Percentiles rank a stretch among this genome's conserved stretches.
These are phyloP conservation scores for Monilinia fructigena DNA, from an alignment of 2,329 filamentous ascomycete species.

Conservation along the genomic window DNA sequence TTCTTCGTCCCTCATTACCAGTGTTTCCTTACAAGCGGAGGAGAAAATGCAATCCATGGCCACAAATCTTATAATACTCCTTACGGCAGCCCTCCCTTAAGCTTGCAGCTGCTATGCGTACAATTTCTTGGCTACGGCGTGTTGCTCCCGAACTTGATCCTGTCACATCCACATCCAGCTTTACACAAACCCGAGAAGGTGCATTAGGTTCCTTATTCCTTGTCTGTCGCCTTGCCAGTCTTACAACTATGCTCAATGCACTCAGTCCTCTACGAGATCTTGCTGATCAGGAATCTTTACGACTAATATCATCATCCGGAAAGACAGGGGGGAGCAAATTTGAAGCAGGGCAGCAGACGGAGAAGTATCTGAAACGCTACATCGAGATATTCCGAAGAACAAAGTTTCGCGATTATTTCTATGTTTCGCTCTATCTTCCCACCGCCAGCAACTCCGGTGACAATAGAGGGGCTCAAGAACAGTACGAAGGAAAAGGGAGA, in stretches of 20 bases:
- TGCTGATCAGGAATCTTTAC: conserved; percentile 76
- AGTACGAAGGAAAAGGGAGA: conserved; percentile 28
- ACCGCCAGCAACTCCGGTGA: conserved; percentile 38
- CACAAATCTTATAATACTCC: conserved; percentile 71
- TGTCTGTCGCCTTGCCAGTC: conserved; percentile 76
- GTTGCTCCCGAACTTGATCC: conserved; percentile 77
- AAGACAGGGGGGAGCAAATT: conserved; percentile 43
- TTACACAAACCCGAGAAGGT: conserved; percentile 53
- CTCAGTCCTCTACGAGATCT: conserved; percentile 82
- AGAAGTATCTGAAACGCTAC: conserved; percentile 90
- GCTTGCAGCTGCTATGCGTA: conserved; percentile 84
- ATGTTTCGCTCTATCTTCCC: conserved; percentile 92
- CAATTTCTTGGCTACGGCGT: conserved; percentile 84
- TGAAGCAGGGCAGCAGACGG: conserved; percentile 84
- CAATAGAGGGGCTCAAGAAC: conserved; percentile 27
- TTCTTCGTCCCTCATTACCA: conserved; percentile 69
- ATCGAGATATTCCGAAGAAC: conserved; percentile 95
- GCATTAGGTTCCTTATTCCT: conserved; percentile 81
- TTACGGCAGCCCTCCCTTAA: conserved; percentile 79
- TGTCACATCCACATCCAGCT: conserved; percentile 30
- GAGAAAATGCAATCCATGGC: conserved; percentile 87
- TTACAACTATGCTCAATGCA: conserved; percentile 77
- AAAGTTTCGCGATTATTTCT: conserved; percentile 92
- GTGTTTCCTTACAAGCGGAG: conserved; percentile 75
- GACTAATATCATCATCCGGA: conserved; percentile 39